Percentiles rank a stretch among this genome's conserved stretches.
phyloP scores from a whole-genome alignment of 305 asterid species.

The Fraxinus ornus region DNA sequence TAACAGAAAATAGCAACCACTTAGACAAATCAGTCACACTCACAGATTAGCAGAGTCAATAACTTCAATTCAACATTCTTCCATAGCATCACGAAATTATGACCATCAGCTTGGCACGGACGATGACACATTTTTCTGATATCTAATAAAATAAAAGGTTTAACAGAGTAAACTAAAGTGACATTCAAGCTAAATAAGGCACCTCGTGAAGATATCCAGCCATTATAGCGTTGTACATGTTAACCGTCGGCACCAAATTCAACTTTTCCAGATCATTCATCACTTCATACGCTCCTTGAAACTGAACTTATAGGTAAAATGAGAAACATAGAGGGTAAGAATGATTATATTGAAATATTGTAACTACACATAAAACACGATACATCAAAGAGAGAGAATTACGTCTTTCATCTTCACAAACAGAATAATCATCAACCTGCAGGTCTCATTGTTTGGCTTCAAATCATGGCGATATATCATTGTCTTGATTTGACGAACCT shows the following conservation, averaged over 20 bases:
- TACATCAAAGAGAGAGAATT: constrained; percentile 31
- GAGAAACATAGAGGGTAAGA: constrained; percentile 3
- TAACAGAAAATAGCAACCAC: not conserved
- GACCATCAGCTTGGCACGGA: not conserved
- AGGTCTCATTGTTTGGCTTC: constrained; percentile 62
- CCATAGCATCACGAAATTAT: not conserved
- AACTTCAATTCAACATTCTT: not conserved
- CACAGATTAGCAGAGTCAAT: not conserved
- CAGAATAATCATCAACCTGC: constrained; percentile 65
- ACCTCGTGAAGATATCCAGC: constrained; percentile 93
- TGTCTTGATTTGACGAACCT: constrained; percentile 67
- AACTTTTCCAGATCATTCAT: constrained; percentile 51
- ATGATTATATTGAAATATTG: not conserved
- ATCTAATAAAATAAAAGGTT: not conserved
- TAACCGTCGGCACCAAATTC: constrained; percentile 50
- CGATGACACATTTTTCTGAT: not conserved
- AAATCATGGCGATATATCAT: constrained; percentile 52
- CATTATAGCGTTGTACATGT: constrained; percentile 70
- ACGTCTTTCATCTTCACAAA: constrained; percentile 86
- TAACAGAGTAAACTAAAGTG: constrained; percentile 12
- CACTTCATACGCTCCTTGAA: constrained; percentile 80
- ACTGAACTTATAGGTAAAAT: constrained; percentile 46
- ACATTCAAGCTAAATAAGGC: constrained; percentile 22
- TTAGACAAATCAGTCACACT: not conserved
- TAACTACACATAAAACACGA: constrained; percentile 16